phyloP scores from a whole-genome alignment of 2,329 filamentous ascomycete genomes.

The Scedosporium minutisporum region DNA sequence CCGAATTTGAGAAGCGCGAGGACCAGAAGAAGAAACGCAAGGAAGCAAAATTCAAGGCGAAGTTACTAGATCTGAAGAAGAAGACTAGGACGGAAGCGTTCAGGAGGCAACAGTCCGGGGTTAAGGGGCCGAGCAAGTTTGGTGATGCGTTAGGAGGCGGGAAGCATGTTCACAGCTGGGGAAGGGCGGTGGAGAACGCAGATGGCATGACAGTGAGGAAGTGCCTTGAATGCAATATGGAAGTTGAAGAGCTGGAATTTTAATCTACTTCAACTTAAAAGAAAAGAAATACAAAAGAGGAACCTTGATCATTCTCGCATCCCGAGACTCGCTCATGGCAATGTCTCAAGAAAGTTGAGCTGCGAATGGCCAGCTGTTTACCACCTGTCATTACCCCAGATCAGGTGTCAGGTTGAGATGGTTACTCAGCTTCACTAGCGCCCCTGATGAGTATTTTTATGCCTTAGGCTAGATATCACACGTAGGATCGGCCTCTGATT shows the following conservation, averaged over 20 bases:
- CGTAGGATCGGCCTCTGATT: background rate
- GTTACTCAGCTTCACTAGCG: too few species aligned
- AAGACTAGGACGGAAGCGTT: slow-evolving; percentile 88
- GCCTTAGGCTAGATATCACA: slow-evolving; percentile 3
- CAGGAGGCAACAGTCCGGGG: slow-evolving; percentile 53
- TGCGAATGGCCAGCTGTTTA: too few species aligned
- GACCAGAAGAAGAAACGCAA: slow-evolving; percentile 74
- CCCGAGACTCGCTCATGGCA: too few species aligned
- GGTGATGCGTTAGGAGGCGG: slow-evolving; percentile 63
- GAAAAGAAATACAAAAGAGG: too few species aligned
- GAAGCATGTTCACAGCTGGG: slow-evolving; percentile 86
- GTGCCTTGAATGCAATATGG: slow-evolving; percentile 66
- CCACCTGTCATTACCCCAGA: too few species aligned
- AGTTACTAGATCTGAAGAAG: slow-evolving; percentile 84
- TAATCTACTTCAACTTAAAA: slow-evolving; percentile 16
- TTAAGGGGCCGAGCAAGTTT: slow-evolving; percentile 49
- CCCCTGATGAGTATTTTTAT: background rate
- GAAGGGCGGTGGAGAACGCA: slow-evolving; percentile 56
- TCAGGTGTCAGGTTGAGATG: too few species aligned
- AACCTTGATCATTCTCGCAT: too few species aligned
- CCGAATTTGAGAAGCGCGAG: slow-evolving; percentile 74
- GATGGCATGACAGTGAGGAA: slow-evolving; percentile 73
- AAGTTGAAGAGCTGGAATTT: slow-evolving; percentile 67
- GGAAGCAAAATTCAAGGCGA: slow-evolving; percentile 84
- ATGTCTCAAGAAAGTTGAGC: too few species aligned